Conservation (phyloP, 2,329 filamentous ascomycete genomes). For the Neophaeococcomyces aloes region DNA sequence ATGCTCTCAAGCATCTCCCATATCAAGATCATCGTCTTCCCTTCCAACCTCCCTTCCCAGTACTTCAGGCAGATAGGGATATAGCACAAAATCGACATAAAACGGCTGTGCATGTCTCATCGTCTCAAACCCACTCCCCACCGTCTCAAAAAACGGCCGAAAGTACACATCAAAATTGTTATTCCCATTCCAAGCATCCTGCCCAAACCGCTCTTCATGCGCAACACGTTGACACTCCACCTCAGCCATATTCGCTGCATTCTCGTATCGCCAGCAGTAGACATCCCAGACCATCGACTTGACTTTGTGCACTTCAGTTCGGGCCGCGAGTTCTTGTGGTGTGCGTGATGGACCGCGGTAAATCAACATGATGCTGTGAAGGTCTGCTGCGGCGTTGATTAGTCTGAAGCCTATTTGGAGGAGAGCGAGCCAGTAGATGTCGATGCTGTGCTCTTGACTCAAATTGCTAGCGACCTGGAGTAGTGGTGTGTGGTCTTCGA, state of each 20-base stretch:
- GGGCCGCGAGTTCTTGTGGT: background rate
- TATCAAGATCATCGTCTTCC: too few species aligned
- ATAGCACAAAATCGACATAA: background rate
- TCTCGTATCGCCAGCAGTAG: background rate
- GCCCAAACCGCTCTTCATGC: background rate
- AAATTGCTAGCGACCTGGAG: background rate
- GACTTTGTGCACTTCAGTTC: background rate
- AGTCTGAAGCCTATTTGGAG: background rate
- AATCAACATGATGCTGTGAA: background rate
- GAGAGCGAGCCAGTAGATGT: background rate
- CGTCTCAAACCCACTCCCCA: too few species aligned
- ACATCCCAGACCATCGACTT: background rate
- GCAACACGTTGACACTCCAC: background rate
- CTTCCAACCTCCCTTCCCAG: too few species aligned
- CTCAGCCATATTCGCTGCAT: background rate
- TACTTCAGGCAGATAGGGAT: too few species aligned
- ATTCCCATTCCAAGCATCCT: background rate
- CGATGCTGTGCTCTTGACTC: background rate
- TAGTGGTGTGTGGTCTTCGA: background rate
- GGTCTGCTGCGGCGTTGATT: background rate
- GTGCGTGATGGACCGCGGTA: background rate
- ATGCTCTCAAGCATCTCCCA: too few species aligned
- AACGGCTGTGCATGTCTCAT: background rate
- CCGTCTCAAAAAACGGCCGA: background rate
- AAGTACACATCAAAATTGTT: background rate